Evolutionary conservation across 495 filamentous ascomycete genomes (phyloP).

Genomic region (Chaetomidium leptoderma): DNA sequence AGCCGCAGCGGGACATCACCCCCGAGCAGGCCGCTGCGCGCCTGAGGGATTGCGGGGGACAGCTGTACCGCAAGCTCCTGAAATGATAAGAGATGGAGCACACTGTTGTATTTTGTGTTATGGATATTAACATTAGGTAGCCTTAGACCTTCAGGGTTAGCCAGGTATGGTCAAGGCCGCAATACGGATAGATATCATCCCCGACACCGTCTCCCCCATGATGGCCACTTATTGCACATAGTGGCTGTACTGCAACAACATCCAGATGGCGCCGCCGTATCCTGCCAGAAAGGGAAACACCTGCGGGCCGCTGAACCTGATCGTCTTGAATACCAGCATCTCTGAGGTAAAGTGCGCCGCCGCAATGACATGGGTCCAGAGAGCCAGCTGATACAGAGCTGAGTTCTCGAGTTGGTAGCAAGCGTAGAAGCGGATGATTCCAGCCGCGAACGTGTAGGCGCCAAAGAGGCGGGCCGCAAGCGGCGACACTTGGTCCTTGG

Average conservation of each 20-base stretch:
- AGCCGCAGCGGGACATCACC: constrained; percentile 96
- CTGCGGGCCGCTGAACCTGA: constrained; percentile 63
- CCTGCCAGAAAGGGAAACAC: constrained; percentile 70
- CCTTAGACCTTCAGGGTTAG: constrained; percentile 1
- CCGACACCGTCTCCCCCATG: neutral
- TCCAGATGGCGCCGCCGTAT: constrained; percentile 69
- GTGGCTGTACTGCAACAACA: constrained; percentile 63
- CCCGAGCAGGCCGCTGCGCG: constrained; percentile 88
- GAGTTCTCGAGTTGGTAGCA: constrained; percentile 75
- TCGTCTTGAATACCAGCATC: constrained; percentile 69
- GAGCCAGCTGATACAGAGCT: constrained; percentile 67
- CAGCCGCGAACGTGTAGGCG: constrained; percentile 79
- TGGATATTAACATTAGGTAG: constrained; percentile 15
- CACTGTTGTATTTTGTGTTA: neutral
- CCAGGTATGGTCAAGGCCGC: neutral
- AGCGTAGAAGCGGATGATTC: constrained; percentile 74
- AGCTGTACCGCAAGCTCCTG: constrained; percentile 74
- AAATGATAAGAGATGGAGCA: constrained; percentile 23
- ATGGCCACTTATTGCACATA: constrained; percentile 49
- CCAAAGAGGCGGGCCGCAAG: constrained; percentile 83
- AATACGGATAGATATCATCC: neutral
- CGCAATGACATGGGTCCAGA: constrained; percentile 78
- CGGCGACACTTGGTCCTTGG: constrained; percentile 56
- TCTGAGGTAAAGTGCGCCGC: constrained; percentile 77
- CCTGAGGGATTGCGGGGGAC: constrained; percentile 68